phyloP scores from a whole-genome alignment of 2,329 filamentous ascomycete genomes.

The Leptographium wingfieldii region DNA sequence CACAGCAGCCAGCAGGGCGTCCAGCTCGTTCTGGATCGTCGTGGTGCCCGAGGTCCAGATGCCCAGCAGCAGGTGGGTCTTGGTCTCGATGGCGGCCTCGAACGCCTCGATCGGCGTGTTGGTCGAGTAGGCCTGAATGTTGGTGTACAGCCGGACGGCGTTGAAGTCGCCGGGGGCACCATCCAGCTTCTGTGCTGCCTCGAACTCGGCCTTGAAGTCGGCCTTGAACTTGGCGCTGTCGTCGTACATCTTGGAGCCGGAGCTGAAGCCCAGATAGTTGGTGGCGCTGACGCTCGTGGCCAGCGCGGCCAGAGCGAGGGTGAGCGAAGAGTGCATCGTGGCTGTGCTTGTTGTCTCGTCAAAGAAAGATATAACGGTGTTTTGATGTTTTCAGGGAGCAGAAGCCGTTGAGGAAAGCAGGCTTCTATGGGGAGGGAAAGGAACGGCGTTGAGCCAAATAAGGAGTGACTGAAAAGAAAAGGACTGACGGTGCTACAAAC shows the following conservation, averaged over 20 bases:
- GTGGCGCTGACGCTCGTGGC: constrained; percentile 25
- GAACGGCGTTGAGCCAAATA: not conserved
- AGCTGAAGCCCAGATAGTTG: constrained; percentile 44
- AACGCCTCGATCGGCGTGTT: constrained; percentile 70
- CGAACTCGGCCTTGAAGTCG: constrained; percentile 56
- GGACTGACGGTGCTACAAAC: not conserved
- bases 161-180: constrained; percentile 51
- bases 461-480: not conserved
- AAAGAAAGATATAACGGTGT: not conserved
- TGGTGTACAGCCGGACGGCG: constrained; percentile 57
- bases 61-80: constrained; percentile 50
- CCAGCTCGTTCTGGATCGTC: constrained; percentile 47
- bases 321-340: constrained; percentile 29
- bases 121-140: constrained; percentile 52
- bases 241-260: constrained; percentile 32
- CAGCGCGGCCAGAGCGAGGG: constrained; percentile 26
- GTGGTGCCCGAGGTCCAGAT: constrained; percentile 46
- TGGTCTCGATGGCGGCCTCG: constrained; percentile 52
- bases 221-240: constrained; percentile 38
- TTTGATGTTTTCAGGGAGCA: not conserved
- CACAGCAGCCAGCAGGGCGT: constrained; percentile 44
- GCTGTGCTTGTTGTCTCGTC: not conserved
- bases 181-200: constrained; percentile 46
- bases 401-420: not conserved
- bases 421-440: not conserved